A percentile compares a stretch with the other conserved stretches of the same genome.
Conservation (phyloP, 2,329 filamentous ascomycete genomes). For the Colletotrichum orbiculare region DNA sequence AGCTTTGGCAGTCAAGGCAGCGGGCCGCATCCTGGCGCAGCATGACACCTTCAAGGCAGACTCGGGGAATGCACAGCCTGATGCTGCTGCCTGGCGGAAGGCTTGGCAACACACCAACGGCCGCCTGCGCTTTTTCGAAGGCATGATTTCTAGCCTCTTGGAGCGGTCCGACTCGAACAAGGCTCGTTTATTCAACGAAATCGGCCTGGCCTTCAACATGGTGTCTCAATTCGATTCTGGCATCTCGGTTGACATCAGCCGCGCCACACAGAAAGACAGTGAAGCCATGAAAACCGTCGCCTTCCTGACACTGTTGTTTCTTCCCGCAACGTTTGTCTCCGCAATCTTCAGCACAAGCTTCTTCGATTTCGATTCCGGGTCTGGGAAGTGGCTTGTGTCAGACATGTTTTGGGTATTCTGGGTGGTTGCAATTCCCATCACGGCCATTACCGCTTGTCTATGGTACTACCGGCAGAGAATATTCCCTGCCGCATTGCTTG, state of each 20-base stretch:
- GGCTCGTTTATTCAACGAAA: conserved; percentile 63
- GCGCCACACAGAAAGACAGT: conserved; percentile 56
- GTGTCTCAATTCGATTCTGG: conserved; percentile 55
- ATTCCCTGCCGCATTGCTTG: background rate
- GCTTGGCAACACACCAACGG: conserved; percentile 42
- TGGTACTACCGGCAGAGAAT: conserved; percentile 38
- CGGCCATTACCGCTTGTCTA: conserved; percentile 34
- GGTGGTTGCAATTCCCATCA: conserved; percentile 46
- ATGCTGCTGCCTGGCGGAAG: conserved; percentile 1
- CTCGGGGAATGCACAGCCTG: background rate
- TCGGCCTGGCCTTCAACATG: conserved; percentile 62
- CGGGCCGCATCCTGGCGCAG: conserved; percentile 46
- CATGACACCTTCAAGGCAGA: conserved; percentile 41
- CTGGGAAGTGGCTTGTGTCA: conserved; percentile 44
- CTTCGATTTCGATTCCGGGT: conserved; percentile 46
- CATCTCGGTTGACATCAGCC: conserved; percentile 52
- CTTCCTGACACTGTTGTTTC: conserved; percentile 58
- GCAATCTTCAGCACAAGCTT: conserved; percentile 60
- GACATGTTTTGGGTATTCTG: conserved; percentile 51
- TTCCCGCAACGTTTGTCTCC: conserved; percentile 63
- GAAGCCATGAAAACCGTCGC: conserved; percentile 63
- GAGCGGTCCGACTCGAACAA: conserved; percentile 52
- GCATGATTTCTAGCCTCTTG: conserved; percentile 48
- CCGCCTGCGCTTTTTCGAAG: conserved; percentile 46
- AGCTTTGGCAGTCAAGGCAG: conserved; percentile 46